Percentiles rank a stretch among this genome's conserved stretches.
Evolutionary conservation across 177 flowering plant species (phyloP).

Genomic region (Telopea speciosissima): DNA sequence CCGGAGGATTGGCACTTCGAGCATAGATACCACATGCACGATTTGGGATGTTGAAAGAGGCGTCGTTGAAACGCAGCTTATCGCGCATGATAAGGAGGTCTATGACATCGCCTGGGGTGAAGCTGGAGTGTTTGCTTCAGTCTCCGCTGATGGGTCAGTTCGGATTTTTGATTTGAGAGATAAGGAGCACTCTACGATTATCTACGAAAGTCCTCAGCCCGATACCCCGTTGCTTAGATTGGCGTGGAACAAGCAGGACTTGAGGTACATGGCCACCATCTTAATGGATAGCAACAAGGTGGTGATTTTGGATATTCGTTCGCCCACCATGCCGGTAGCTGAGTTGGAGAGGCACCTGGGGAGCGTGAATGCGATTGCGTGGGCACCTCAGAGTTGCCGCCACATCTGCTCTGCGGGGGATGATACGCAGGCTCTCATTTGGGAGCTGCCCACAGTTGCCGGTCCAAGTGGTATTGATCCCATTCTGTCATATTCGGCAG

Average conservation of each 20-base stretch:
- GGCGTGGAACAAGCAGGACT: slow-evolving; percentile 93
- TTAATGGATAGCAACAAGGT: slow-evolving; percentile 75
- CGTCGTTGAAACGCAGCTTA: slow-evolving; percentile 76
- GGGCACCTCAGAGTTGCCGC: slow-evolving; percentile 79
- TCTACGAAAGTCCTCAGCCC: slow-evolving; percentile 83
- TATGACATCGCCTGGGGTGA: slow-evolving; percentile 97
- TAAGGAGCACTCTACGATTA: slow-evolving; percentile 91
- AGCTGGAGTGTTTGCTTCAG: slow-evolving; percentile 84
- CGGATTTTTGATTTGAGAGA: slow-evolving; percentile 84
- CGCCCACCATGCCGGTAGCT: slow-evolving; percentile 74
- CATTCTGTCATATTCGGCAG: slow-evolving; percentile 55
- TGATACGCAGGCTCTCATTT: slow-evolving; percentile 83
- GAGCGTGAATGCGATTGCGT: slow-evolving; percentile 81
- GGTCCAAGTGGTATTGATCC: slow-evolving; percentile 86
- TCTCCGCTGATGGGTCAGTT: slow-evolving; percentile 92
- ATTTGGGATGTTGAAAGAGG: slow-evolving; percentile 81
- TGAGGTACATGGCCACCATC: slow-evolving; percentile 83
- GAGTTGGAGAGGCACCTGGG: slow-evolving; percentile 78
- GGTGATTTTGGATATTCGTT: slow-evolving; percentile 78
- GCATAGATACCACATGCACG: slow-evolving; percentile 93
- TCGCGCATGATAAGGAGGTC: slow-evolving; percentile 95
- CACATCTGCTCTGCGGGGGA: slow-evolving; percentile 90
- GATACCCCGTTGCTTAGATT: slow-evolving; percentile 76
- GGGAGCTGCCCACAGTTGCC: slow-evolving; percentile 83
- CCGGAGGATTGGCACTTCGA: slow-evolving; percentile 63